These are phyloP conservation scores for Carex cristatella DNA, from an alignment of 176 grass and related monocot genomes.

Conservation along the genomic window DNA sequence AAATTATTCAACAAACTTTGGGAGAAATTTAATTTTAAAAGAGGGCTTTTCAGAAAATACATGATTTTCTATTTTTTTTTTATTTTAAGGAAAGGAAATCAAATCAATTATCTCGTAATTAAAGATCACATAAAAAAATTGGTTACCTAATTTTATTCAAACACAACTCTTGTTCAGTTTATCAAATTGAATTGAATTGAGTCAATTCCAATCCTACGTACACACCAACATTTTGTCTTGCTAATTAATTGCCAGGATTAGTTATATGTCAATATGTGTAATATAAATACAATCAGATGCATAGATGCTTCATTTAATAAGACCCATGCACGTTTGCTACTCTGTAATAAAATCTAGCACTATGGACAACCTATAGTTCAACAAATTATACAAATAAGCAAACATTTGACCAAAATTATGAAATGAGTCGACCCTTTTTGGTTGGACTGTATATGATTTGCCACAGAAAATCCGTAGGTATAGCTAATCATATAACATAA, in stretches of 20 bases:
- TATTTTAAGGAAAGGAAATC: too few species aligned
- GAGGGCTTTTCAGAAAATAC: not conserved
- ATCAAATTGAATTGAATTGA: not conserved
- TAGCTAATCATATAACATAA: not conserved
- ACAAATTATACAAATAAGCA: not conserved
- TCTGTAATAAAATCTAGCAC: not conserved
- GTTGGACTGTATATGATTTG: not conserved
- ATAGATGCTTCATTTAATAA: not conserved
- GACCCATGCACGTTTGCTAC: not conserved
- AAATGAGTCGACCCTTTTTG: not conserved
- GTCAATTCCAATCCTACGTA: not conserved
- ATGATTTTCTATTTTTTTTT: too few species aligned
- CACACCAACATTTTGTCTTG: not conserved
- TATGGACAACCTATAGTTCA: not conserved
- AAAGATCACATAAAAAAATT: too few species aligned
- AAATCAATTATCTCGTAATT: too few species aligned
- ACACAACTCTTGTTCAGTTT: not conserved
- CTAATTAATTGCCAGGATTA: not conserved
- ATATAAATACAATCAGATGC: not conserved
- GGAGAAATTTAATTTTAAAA: not conserved
- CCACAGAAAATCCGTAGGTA: not conserved
- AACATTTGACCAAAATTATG: too few species aligned
- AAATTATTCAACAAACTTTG: not conserved
- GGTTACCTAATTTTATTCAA: not conserved
- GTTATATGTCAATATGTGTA: not conserved